phyloP scores from a whole-genome alignment of 768 basidiomycete genomes.

The Russula dissimulans region DNA sequence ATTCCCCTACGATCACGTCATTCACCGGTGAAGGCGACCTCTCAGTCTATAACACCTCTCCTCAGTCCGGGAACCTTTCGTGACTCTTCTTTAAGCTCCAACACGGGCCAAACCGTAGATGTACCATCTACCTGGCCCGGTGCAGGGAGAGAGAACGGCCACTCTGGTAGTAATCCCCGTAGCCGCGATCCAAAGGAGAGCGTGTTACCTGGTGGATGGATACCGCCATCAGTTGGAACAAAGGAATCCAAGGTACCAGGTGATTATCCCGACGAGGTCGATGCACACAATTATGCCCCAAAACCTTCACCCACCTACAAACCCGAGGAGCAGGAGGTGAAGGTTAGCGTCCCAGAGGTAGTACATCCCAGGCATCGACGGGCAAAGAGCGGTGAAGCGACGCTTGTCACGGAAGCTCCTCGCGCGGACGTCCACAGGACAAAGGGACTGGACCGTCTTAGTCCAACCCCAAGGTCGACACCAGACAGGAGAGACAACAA shows the following conservation, averaged over 20 bases:
- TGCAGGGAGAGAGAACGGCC: slow-evolving; percentile 25
- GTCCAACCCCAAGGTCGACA: neutral
- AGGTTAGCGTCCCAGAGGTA: slow-evolving; percentile 46
- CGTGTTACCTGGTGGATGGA: slow-evolving; percentile 23
- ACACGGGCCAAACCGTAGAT: slow-evolving; percentile 36
- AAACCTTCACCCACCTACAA: neutral
- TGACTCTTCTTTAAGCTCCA: slow-evolving; percentile 53
- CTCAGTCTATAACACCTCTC: slow-evolving; percentile 30
- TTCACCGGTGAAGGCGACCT: slow-evolving; percentile 18
- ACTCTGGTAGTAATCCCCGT: neutral
- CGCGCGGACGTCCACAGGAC: slow-evolving; percentile 6
- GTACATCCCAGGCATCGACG: slow-evolving; percentile 33
- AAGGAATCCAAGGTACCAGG: neutral
- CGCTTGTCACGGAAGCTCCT: slow-evolving; percentile 43
- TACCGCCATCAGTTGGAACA: neutral
- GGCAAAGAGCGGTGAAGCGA: slow-evolving; percentile 55
- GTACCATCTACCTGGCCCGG: slow-evolving; percentile 60
- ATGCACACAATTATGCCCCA: neutral
- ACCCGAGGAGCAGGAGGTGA: slow-evolving; percentile 26
- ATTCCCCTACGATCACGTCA: neutral
- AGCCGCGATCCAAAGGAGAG: neutral
- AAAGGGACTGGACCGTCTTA: neutral
- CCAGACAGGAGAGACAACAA: neutral
- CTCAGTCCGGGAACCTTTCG: slow-evolving; percentile 54
- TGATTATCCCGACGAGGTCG: neutral